Base-by-base conservation (phyloP, 192 early-diverging fungal species). In the Geranomyces michiganensis region DNA sequence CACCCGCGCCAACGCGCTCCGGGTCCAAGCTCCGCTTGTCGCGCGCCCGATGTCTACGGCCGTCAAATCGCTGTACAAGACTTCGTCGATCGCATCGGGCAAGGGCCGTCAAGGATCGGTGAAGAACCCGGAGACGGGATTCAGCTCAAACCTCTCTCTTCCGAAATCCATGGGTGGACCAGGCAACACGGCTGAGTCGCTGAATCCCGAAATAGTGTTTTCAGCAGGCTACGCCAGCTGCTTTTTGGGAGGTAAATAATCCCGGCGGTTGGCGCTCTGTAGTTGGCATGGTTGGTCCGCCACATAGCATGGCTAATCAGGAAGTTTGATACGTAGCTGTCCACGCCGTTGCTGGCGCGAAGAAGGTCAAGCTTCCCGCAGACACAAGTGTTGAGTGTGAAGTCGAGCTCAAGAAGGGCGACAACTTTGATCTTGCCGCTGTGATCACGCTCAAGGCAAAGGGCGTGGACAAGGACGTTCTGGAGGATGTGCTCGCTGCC, bases 221-320 rank as follows among this genome's bases (percentile, higher is more conserved):
- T 60, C 75, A 4, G 30, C 62, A 14, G 80, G 81, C 1, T 83
- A 83, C 68, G 62, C 78, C 14, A 46, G 78, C 31, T 83, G 81
- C 60, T 83, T 83, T 65, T 33, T 78, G 36, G 78, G 76, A 0
- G 81, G 36, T 41, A 41, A 3, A 10, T 41, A 41, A n/a, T n/a
- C n/a, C n/a, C n/a, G n/a, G n/a, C n/a, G n/a, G n/a, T n/a, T n/a
- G n/a, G n/a, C n/a, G n/a, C n/a, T n/a, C n/a, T n/a, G n/a, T n/a
- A n/a, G n/a, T n/a, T n/a, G n/a, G n/a, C n/a, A n/a, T n/a, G n/a
- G n/a, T n/a, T n/a, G n/a, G n/a, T n/a, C n/a, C n/a, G n/a, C n/a
- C n/a, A n/a, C n/a, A n/a, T n/a, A n/a, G n/a, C n/a, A 41, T 41
- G 5, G 36, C 36, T 41, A 41, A 41, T 41, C 36, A 41, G 36